Evolutionary conservation across 805 yeast species (phyloP), one percentile per base, ranked within the genome.

Genomic region (Candida piceae): DNA sequence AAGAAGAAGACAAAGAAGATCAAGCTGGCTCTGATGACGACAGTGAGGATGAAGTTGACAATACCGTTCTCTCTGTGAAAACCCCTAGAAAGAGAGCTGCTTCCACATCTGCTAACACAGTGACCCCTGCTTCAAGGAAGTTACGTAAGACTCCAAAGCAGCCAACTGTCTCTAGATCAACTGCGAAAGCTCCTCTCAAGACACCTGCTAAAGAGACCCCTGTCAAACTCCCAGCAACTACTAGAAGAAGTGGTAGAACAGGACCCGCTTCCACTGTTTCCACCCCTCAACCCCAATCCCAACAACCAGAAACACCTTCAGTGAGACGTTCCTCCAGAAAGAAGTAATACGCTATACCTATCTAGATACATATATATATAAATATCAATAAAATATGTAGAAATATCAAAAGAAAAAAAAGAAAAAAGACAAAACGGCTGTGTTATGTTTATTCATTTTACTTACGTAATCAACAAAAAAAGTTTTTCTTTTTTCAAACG

Each of bases 241-340:
- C 30, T 24, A 19, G 21, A 18, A 23, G 30, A 16, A 25, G 34
- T 11, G 34, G 21, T 4, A 21, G 21, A 15, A 21, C 31, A 4
- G 12, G 39, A 12, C 27, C 24, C n/a, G 13, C 30, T 17, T 2
- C 40, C 7, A 31, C 36, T 6, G 34, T 36, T 32, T 43, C 49
- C 4, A 22, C 42, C 45, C 52, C 7, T 49, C 52, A 21, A 39
- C 48, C n/a, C 46, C 49, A 5, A 22, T 42, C 22, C n/a, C n/a
- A n/a, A n/a, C n/a, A n/a, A n/a, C n/a, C n/a, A n/a, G n/a, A n/a
- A n/a, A 48, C 52, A 6, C 52, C 52, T 21, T 41, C 48, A 15
- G 44, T 45, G 29, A 35, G 52, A 32, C 35, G 52, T 25, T 45
- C 49, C 32, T 35, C 49, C 23, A 36, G 52, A 22, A 48, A 45